These are phyloP conservation scores for Geranium rotundifolium DNA, from an alignment of 345 rosid genomes.

Conservation along the genomic window DNA sequence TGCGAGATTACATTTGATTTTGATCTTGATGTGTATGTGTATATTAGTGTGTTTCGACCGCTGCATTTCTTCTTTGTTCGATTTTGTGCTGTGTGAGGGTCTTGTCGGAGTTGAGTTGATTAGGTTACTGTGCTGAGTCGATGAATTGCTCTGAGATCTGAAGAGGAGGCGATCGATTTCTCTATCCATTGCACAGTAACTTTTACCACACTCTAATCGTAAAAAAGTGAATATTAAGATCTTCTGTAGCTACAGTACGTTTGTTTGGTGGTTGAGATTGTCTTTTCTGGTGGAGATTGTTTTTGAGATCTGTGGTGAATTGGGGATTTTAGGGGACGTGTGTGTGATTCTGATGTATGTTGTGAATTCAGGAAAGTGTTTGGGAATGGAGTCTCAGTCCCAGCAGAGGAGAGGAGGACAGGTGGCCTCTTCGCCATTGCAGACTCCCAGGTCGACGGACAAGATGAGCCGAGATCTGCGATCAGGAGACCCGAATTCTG, in stretches of 20 bases:
- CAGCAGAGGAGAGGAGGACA: conserved; percentile 64
- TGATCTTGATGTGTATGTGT: background rate
- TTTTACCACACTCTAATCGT: background rate
- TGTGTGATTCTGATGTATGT: background rate
- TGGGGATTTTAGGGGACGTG: background rate
- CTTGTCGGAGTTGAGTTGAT: background rate
- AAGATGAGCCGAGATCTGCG: conserved; percentile 79
- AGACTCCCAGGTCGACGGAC: conserved; percentile 85
- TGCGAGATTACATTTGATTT: background rate
- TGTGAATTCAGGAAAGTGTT: background rate
- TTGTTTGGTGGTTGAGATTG: background rate
- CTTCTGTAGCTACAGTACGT: background rate
- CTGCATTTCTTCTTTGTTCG: background rate
- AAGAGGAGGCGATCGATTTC: background rate
- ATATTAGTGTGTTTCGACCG: background rate
- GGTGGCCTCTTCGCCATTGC: conserved; percentile 69
- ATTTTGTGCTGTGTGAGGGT: background rate
- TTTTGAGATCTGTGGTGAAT: background rate
- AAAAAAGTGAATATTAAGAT: no score
- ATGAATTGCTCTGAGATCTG: background rate
- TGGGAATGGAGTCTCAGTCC: conserved; percentile 43
- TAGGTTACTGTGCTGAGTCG: background rate
- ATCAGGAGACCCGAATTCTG: conserved; percentile 60
- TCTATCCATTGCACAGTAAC: background rate
- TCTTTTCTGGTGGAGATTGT: background rate